These are phyloP conservation scores for Coix lacrymajobi DNA, from an alignment of 176 grass and related monocot genomes.

Conservation along the genomic window DNA sequence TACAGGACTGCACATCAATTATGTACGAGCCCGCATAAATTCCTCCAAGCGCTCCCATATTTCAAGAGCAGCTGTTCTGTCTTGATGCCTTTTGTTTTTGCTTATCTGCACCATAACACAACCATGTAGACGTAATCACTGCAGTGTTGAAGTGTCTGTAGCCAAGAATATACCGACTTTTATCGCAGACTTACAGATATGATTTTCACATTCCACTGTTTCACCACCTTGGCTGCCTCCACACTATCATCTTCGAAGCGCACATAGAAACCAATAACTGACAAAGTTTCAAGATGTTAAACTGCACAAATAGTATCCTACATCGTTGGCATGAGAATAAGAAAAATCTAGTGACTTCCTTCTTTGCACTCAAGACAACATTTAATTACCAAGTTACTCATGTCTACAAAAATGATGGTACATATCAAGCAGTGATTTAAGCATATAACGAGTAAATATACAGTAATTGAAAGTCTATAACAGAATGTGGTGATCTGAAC, in stretches of 20 bases:
- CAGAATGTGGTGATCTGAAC: not conserved
- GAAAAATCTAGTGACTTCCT: not conserved
- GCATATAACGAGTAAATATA: not conserved
- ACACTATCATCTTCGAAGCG: conserved; percentile 99
- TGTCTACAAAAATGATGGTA: not conserved
- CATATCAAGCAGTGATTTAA: not conserved
- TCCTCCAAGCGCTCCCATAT: conserved; percentile 88
- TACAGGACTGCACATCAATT: conserved; percentile 26
- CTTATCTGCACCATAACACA: conserved; percentile 61
- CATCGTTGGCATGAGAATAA: not conserved
- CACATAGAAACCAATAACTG: conserved; percentile 90
- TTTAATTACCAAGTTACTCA: not conserved
- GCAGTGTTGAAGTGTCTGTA: not conserved
- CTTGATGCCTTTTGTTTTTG: conserved; percentile 98
- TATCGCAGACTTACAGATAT: conserved; percentile 58
- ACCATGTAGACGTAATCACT: not conserved
- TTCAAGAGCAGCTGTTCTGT: conserved; percentile 90
- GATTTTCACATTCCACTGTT: conserved; percentile 99
- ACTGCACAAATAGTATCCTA: not conserved
- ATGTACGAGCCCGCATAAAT: conserved; percentile 60
- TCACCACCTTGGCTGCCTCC: conserved; percentile 85
- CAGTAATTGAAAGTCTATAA: not conserved
- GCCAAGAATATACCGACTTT: not conserved
- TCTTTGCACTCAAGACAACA: not conserved
- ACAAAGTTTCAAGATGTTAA: conserved; percentile 35